phyloP scores from a whole-genome alignment of 352 stramenopile species.

The Plasmopara muralis region DNA sequence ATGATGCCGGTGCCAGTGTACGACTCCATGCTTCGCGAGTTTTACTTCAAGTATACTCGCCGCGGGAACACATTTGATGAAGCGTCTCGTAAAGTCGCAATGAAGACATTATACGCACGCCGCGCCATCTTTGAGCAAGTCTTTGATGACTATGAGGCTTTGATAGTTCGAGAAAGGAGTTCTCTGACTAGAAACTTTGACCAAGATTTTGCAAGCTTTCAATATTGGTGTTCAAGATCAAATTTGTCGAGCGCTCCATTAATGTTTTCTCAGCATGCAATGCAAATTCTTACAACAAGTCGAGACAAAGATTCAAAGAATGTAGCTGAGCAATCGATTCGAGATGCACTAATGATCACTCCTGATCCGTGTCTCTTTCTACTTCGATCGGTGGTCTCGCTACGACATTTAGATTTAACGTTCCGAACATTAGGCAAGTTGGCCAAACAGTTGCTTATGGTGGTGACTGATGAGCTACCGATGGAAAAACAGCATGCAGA shows the following conservation, averaged over 20 bases:
- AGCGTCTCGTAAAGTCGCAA: slow-evolving; percentile 43
- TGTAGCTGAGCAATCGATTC: slow-evolving; percentile 39
- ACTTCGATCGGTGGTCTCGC: slow-evolving; percentile 37
- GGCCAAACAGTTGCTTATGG: slow-evolving; percentile 58
- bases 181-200: slow-evolving; percentile 3
- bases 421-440: slow-evolving; percentile 60
- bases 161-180: slow-evolving; percentile 19
- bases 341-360: slow-evolving; percentile 37
- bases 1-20: slow-evolving; percentile 59
- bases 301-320: slow-evolving; percentile 63
- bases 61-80: slow-evolving; percentile 52
- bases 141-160: slow-evolving; percentile 32
- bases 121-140: slow-evolving; percentile 49
- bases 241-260: slow-evolving; percentile 41
- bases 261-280: slow-evolving; percentile 67
- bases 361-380: slow-evolving; percentile 53
- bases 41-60: slow-evolving; percentile 75
- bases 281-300: slow-evolving; percentile 61
- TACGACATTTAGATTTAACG: slow-evolving; percentile 55
- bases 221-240: slow-evolving; percentile 49
- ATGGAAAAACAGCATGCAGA: slow-evolving; percentile 40
- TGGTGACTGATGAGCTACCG: slow-evolving; percentile 29
- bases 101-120: slow-evolving; percentile 53
- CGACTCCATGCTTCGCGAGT: slow-evolving; percentile 60
- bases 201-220: slow-evolving; percentile 22